phyloP scores from a whole-genome alignment of 148 eudicot genomes.

The Silene latifolia region DNA sequence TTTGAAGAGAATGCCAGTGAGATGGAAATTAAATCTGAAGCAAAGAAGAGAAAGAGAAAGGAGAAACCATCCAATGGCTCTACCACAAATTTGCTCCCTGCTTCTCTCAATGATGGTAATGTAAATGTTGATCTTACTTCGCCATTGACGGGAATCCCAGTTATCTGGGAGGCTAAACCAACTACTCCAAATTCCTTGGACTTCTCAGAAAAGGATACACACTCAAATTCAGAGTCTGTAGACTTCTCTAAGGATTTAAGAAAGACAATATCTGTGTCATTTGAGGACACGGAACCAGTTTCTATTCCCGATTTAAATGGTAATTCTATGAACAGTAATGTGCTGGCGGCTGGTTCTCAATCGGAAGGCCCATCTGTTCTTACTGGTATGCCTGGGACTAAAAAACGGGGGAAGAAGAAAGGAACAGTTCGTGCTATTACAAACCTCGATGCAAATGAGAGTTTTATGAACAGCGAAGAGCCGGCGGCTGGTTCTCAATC shows the following conservation, averaged over 20 bases:
- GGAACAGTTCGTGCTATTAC: slow-evolving; percentile 6
- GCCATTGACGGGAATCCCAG: not conserved
- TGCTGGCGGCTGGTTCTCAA: slow-evolving; percentile 17
- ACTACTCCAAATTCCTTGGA: slow-evolving; percentile 12
- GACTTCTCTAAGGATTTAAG: slow-evolving; percentile 11
- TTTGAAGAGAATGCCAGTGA: slow-evolving; percentile 1
- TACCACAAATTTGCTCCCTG: slow-evolving; percentile 12
- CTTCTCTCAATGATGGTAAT: slow-evolving; percentile 22
- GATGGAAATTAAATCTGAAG: slow-evolving; percentile 17
- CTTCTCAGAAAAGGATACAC: slow-evolving; percentile 9
- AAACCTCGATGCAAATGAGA: slow-evolving; percentile 41
- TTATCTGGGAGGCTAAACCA: slow-evolving; percentile 14
- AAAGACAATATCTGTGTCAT: slow-evolving; percentile 5
- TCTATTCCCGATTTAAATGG: slow-evolving; percentile 44
- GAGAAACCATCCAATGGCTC: slow-evolving; percentile 13
- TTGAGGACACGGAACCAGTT: slow-evolving; percentile 9
- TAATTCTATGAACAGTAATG: slow-evolving; percentile 25
- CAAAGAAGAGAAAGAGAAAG: slow-evolving; percentile 33
- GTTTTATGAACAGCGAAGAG: slow-evolving; percentile 22
- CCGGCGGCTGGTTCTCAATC: slow-evolving; percentile 16
- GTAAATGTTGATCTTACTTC: not conserved
- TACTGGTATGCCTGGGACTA: slow-evolving; percentile 25
- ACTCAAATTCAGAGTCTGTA: slow-evolving; percentile 8
- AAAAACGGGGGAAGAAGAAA: slow-evolving; percentile 34
- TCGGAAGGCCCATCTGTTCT: slow-evolving; percentile 6